These are phyloP conservation scores for Fusarium sp. DNA, from an alignment of 2,329 filamentous ascomycete genomes.

Conservation along the genomic window DNA sequence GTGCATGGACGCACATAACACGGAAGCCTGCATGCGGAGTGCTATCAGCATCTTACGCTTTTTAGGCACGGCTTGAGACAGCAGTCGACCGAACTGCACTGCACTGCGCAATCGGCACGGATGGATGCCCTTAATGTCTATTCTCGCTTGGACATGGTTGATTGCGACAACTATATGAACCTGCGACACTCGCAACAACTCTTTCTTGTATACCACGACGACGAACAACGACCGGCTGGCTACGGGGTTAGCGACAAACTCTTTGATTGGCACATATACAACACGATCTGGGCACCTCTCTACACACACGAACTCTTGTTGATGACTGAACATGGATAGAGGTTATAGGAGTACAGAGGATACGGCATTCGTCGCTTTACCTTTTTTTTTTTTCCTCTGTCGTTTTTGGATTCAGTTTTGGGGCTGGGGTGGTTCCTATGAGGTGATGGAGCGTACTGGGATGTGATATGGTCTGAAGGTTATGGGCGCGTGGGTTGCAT, in stretches of 20 bases:
- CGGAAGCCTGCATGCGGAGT: constrained; percentile 10
- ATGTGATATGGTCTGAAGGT: constrained; percentile 7
- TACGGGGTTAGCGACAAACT: constrained; percentile 31
- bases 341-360: constrained; percentile 48
- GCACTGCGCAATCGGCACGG: constrained; percentile 17
- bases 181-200: constrained; percentile 21
- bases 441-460: constrained; percentile 12
- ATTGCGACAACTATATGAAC: constrained; percentile 7
- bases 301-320: constrained; percentile 45
- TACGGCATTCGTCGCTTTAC: constrained; percentile 33
- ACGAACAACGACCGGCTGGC: constrained; percentile 44
- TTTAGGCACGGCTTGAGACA: constrained; percentile 10
- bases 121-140: constrained; percentile 37
- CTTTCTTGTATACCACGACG: constrained; percentile 49
- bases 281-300: constrained; percentile 33
- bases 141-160: constrained; percentile 31
- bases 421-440: constrained; percentile 6
- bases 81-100: constrained; percentile 16
- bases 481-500: constrained; percentile 13
- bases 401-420: constrained; percentile 16
- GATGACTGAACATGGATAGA: constrained; percentile 48
- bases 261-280: constrained; percentile 42
- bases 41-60: constrained; percentile 11
- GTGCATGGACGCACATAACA: constrained; percentile 4
- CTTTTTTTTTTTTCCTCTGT: constrained; percentile 15